Evolutionary conservation across 345 rosid genomes (phyloP).

Genomic region (Viola odorata): DNA sequence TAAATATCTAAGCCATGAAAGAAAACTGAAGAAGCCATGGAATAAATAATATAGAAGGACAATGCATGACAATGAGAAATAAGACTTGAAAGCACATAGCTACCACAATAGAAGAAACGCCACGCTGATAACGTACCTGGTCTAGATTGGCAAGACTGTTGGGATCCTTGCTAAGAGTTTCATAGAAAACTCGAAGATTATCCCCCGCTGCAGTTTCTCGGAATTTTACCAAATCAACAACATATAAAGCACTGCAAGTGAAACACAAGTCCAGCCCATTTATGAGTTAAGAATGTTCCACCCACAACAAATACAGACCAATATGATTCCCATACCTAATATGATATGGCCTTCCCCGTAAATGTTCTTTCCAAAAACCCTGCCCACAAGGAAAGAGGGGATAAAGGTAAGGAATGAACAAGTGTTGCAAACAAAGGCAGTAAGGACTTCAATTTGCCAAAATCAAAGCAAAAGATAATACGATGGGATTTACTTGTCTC

Average conservation of each 20-base stretch:
- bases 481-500: conserved; percentile 59
- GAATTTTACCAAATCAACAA: conserved; percentile 88
- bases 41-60: too few relatives aligned
- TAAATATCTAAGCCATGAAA: too few relatives aligned
- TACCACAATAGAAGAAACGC: too few relatives aligned
- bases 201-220: conserved; percentile 98
- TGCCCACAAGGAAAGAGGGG: conserved; percentile 21
- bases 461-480: not conserved
- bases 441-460: not conserved
- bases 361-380: conserved; percentile 99
- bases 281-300: not conserved
- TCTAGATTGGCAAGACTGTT: conserved; percentile 95
- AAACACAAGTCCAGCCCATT: conserved; percentile 20
- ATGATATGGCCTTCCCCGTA: conserved; percentile 86
- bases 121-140: conserved; percentile 37
- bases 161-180: conserved; percentile 99
- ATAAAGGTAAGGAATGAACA: conserved; percentile 7
- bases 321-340: conserved; percentile 54
- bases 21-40: too few relatives aligned
- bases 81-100: too few relatives aligned
- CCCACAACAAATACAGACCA: not conserved
- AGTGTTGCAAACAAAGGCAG: not conserved
- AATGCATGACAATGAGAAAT: too few relatives aligned
- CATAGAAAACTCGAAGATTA: conserved; percentile 91
- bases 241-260: conserved; percentile 78